Conservation (phyloP, 768 basidiomycete genomes). For the Austroboletus eburneus region DNA sequence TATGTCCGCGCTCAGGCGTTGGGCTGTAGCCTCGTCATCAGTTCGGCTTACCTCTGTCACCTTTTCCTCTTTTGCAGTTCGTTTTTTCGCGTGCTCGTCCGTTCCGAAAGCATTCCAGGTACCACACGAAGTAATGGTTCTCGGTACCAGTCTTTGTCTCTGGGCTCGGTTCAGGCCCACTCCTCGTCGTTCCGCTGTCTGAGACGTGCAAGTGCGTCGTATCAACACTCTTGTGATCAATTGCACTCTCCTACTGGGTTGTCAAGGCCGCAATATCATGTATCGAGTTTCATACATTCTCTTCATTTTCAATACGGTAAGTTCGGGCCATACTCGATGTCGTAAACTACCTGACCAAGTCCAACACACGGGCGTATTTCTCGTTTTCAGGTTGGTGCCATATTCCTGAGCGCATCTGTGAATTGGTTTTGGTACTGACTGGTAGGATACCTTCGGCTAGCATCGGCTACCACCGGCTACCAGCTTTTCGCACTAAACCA, state of each 20-base stretch:
- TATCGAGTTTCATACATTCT: slow-evolving; percentile 58
- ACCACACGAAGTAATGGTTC: slow-evolving; percentile 47
- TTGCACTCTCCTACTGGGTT: not conserved
- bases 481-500: too few relatives aligned
- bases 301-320: too few relatives aligned
- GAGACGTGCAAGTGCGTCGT: slow-evolving; percentile 30
- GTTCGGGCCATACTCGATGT: slow-evolving; percentile 7
- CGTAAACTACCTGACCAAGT: not conserved
- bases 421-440: too few relatives aligned
- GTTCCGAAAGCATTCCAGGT: slow-evolving; percentile 42
- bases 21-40: slow-evolving; percentile 44
- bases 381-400: slow-evolving; percentile 56
- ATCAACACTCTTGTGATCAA: not conserved
- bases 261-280: slow-evolving; percentile 55
- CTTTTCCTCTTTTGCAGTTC: slow-evolving; percentile 53
- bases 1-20: slow-evolving; percentile 39
- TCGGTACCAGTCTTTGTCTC: slow-evolving; percentile 43
- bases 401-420: slow-evolving; percentile 58
- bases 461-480: too few relatives aligned
- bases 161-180: slow-evolving; percentile 34
- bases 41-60: slow-evolving; percentile 47
- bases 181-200: slow-evolving; percentile 40
- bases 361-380: slow-evolving; percentile 43
- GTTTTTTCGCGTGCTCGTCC: slow-evolving; percentile 17
- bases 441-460: too few relatives aligned